phyloP scores from a whole-genome alignment of 805 yeast genomes.

The Sugiyamaella marilandica region DNA sequence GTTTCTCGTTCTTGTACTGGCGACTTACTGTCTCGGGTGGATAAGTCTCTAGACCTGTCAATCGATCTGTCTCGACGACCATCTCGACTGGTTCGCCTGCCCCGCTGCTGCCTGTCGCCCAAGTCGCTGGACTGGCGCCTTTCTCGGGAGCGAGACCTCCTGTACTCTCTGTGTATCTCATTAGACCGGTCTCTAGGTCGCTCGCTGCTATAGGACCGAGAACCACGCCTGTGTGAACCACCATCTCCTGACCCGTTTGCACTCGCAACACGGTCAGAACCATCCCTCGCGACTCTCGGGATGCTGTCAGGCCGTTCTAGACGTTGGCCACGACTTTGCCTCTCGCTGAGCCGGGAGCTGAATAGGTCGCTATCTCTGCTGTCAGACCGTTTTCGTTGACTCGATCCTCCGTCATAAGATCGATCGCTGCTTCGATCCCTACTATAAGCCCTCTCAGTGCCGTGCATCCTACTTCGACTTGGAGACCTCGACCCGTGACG shows the following conservation, averaged over 20 bases:
- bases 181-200: slow-evolving; percentile 1
- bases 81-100: neutral
- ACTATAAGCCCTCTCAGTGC: neutral
- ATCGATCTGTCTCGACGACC: neutral
- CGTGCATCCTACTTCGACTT: neutral
- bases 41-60: neutral
- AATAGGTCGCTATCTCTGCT: no score
- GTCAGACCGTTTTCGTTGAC: no score
- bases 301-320: no score
- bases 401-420: no score
- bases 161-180: slow-evolving; percentile 3
- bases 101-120: neutral
- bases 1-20: slow-evolving; percentile 1
- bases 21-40: neutral
- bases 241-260: no score
- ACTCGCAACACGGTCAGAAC: no score
- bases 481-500: neutral
- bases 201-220: neutral
- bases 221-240: no score
- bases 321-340: no score
- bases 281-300: no score
- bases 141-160: neutral
- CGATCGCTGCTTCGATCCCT: neutral
- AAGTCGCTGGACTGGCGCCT: neutral
- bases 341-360: no score